Evolutionary conservation across 345 rosid species (phyloP), one percentile per base, ranked within the genome.

Genomic region (Lenwebbia sp.): DNA sequence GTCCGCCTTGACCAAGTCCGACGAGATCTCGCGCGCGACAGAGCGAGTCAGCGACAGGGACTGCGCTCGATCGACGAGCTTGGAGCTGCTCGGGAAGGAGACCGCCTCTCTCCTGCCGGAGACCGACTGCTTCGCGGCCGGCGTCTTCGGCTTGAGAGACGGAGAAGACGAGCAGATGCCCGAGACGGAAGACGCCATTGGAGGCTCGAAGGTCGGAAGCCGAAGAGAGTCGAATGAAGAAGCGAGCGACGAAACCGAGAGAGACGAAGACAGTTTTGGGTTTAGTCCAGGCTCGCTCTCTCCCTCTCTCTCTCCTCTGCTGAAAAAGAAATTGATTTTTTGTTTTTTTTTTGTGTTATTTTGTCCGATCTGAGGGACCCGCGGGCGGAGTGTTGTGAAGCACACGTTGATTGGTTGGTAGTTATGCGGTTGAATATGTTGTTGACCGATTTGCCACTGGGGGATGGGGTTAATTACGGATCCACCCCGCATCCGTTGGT

Each of bases 181-280:
- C 50, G 92, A 92, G 85, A 89, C 90, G 76, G 94, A 94, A 87
- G 94, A 94, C 87, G 96, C 96, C 97, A 89, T 94, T 85, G 90
- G 88, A 84, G 33, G 41, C 75, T 4, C 44, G 41, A 10, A 10
- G 76, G 3, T 50, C 52, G 12, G 26, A 65, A 60, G 52, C 53
- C 14, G 54, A 52, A 60, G 84, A 82, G 82, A 15, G 65, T 49
- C 85, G 25, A 40, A 62, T 33, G 82, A 60, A 3, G 82, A n/a
- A 23, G 85, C 50, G 54, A 85, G 90, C 88, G 90, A 86, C 55
- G 86, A 87, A 58, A 84, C 87, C 84, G 88, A 84, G 74, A 70
- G 83, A 62, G 47, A 52, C 76, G 57, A 82, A 15, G 55, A 22
- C 56, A 49, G 52, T 47, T 47, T 47, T 9, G 11, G 50, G 50